Evolutionary conservation across 495 filamentous ascomycete genomes (phyloP), one percentile per base, ranked within the genome.

Genomic region (Pseudoneurospora amorphoporcata): DNA sequence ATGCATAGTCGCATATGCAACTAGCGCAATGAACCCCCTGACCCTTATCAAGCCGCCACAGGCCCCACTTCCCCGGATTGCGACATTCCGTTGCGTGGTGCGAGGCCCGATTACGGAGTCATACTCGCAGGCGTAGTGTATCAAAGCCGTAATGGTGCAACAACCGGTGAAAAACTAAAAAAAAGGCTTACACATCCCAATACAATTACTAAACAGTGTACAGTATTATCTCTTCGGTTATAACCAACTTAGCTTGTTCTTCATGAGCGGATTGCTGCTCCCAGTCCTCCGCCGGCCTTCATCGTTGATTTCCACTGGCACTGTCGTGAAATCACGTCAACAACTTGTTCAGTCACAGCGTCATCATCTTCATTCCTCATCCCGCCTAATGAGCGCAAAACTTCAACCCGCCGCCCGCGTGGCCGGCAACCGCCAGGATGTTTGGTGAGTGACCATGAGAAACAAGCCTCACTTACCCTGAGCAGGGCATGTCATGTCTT

Each of bases 391-490:
- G 80, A 79, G 73, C 65, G 77, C 75, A 45, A 82, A 86, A 75
- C 79, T 89, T 23, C 83, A 85, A 76, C 95, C 95, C 37, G 95
- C 95, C 4, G 83, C 83, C 71, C 85, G 95, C 76, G 94, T 99
- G 17, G 89, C 92, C 12, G 88, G 91, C 37, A 90, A 92, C 81
- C 88, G 88, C 76, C 93, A 97, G 78, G 95, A 99, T 92, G 95
- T 99, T 65, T 99, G 95, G 95, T 96, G 82, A 77, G 81, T 79
- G 41, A 53, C 23, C 45, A 53, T 53, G 45, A 29, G 45, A 23
- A 37, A 45, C 12, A 12, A 9, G 16, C 9, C 45, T 35, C 19
- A 17, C n/a, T 53, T 8, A 37, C 3, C 43, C 12, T 5, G n/a
- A 47, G 45, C 39, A 39, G 29, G 29, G 53, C 35, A 65, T 35